A percentile compares a stretch with the other conserved stretches of the same genome.
phyloP scores from a whole-genome alignment of 192 early-diverging fungal genomes.

The Haplosporangium gracile region DNA sequence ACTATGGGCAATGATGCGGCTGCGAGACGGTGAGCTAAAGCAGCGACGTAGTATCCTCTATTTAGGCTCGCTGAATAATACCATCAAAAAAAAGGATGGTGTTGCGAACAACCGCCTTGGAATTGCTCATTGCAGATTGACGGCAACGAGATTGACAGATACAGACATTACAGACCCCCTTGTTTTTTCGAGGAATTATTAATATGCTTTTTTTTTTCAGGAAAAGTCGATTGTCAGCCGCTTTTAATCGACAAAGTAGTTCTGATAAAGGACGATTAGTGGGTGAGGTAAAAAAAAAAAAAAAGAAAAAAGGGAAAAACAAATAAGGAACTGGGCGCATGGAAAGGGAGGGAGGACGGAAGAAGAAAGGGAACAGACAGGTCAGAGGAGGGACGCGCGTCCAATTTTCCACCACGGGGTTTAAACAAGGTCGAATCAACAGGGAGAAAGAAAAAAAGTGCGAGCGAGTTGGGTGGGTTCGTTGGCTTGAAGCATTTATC shows the following conservation, averaged over 20 bases:
- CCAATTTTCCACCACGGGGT: conserved; percentile 2
- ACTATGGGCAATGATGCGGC: not conserved
- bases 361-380: too few species aligned
- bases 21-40: not conserved
- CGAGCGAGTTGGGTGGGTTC: not conserved
- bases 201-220: not conserved
- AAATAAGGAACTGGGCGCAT: not conserved
- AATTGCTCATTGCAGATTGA: not conserved
- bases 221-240: not conserved
- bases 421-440: not conserved
- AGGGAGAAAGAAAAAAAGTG: not conserved
- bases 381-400: not conserved
- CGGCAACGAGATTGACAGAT: not conserved
- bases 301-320: not conserved
- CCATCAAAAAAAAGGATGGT: not conserved
- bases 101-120: not conserved
- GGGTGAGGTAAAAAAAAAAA: not conserved
- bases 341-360: not conserved
- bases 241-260: too few species aligned
- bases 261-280: too few species aligned
- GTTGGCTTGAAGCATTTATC: not conserved
- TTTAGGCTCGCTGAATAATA: conserved; percentile 7
- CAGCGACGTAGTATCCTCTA: not conserved
- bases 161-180: not conserved
- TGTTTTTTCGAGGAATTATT: not conserved